phyloP scores from a whole-genome alignment of 2,329 filamentous ascomycete genomes.

The Xylariaceae sp. region DNA sequence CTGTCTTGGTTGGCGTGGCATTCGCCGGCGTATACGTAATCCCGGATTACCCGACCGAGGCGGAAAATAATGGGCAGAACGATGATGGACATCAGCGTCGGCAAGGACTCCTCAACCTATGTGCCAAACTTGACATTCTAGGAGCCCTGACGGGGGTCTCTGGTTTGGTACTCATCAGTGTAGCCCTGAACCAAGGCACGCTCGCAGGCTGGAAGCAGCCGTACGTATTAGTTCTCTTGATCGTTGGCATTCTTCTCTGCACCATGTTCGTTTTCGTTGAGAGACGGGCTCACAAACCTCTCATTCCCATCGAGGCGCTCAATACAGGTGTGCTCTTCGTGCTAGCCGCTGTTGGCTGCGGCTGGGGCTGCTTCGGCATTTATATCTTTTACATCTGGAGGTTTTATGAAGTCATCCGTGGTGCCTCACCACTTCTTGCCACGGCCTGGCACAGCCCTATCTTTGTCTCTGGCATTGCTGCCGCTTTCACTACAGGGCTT shows the following conservation, averaged over 20 bases:
- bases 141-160: constrained; percentile 41
- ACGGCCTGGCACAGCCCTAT: constrained; percentile 38
- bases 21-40: constrained; percentile 27
- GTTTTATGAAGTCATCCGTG: constrained; percentile 37
- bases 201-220: constrained; percentile 47
- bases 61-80: background rate
- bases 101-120: constrained; percentile 19
- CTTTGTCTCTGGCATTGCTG: constrained; percentile 35
- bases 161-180: constrained; percentile 51
- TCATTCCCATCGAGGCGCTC: constrained; percentile 48
- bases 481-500: constrained; percentile 28
- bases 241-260: constrained; percentile 46
- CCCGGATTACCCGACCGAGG: constrained; percentile 12
- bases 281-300: constrained; percentile 40
- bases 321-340: constrained; percentile 45
- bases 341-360: constrained; percentile 43
- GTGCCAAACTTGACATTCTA: constrained; percentile 26
- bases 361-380: constrained; percentile 43
- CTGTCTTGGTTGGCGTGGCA: constrained; percentile 24
- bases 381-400: constrained; percentile 41
- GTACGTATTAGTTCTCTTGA: constrained; percentile 47
- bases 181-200: constrained; percentile 56
- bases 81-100: background rate
- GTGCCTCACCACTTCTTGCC: constrained; percentile 35
- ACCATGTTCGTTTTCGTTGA: constrained; percentile 49